These are phyloP conservation scores for Fusarium torreyae DNA, from an alignment of 2,329 filamentous ascomycete genomes.

Conservation along the genomic window DNA sequence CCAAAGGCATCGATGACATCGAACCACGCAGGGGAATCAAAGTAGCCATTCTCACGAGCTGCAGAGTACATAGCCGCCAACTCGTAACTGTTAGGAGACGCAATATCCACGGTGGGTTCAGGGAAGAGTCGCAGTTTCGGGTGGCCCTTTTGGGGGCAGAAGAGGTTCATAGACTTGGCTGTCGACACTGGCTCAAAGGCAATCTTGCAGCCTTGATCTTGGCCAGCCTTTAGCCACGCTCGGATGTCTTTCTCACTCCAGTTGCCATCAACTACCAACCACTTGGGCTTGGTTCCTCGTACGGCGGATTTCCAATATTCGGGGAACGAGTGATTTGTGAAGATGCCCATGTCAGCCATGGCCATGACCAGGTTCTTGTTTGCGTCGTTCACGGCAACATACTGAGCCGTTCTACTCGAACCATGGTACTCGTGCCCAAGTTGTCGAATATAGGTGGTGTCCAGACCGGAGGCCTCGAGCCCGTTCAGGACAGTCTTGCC, in stretches of 20 bases:
- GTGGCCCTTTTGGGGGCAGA: constrained; percentile 62
- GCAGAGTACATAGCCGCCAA: constrained; percentile 82
- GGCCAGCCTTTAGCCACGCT: constrained; percentile 76
- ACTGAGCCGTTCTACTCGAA: constrained; percentile 84
- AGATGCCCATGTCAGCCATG: constrained; percentile 95
- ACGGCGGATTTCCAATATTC: constrained; percentile 74
- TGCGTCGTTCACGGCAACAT: constrained; percentile 88
- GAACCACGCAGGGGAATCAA: constrained; percentile 84
- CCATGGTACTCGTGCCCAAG: constrained; percentile 64
- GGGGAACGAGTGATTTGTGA: constrained; percentile 70
- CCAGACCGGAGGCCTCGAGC: constrained; percentile 75
- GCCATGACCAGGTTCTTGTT: constrained; percentile 89
- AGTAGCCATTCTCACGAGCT: constrained; percentile 76
- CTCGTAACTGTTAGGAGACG: constrained; percentile 88
- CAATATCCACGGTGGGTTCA: constrained; percentile 76
- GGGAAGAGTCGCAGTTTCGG: constrained; percentile 69
- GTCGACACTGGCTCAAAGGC: constrained; percentile 93
- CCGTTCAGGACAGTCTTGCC: constrained; percentile 80
- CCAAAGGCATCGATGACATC: constrained; percentile 82
- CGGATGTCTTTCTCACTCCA: constrained; percentile 79
- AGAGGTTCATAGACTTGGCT: constrained; percentile 81
- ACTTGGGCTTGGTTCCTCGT: constrained; percentile 72
- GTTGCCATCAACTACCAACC: constrained; percentile 90
- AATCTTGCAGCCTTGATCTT: constrained; percentile 69
- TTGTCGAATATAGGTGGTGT: constrained; percentile 73